Evolutionary conservation across 805 yeast species (phyloP).

Genomic region (Clavispora carvajalis): DNA sequence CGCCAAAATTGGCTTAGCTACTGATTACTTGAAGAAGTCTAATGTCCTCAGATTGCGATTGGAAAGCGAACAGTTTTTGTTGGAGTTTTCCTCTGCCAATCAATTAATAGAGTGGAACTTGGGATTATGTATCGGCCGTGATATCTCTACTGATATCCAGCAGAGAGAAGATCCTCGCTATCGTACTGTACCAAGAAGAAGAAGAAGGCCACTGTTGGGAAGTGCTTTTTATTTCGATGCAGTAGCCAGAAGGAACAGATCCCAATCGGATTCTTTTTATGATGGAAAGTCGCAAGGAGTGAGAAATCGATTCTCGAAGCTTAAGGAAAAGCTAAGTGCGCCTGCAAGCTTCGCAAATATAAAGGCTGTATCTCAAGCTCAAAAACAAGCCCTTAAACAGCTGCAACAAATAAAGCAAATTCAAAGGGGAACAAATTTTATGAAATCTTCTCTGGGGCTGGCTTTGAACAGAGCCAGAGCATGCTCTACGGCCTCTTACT

Average conservation of each 20-base stretch:
- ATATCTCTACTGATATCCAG: conserved; percentile 70
- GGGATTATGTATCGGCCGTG: conserved; percentile 68
- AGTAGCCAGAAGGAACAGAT: conserved; percentile 6
- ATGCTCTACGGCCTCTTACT: neutral
- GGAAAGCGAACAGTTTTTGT: conserved; percentile 76
- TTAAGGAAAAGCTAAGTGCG: conserved; percentile 6
- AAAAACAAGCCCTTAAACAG: neutral
- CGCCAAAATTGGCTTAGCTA: conserved; percentile 79
- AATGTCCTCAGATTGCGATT: conserved; percentile 70
- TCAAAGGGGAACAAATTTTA: neutral
- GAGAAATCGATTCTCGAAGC: conserved; percentile 4
- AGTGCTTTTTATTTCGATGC: conserved; percentile 5
- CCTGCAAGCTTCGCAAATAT: neutral
- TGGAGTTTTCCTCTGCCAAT: conserved; percentile 57
- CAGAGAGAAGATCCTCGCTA: conserved; percentile 69
- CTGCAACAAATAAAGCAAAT: neutral
- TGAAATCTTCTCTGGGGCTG: no score
- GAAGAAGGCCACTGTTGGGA: conserved; percentile 39
- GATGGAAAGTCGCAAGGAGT: conserved; percentile 6
- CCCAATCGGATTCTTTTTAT: conserved; percentile 9
- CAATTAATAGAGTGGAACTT: conserved; percentile 77
- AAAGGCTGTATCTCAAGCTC: conserved; percentile 11
- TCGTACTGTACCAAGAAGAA: conserved; percentile 75
- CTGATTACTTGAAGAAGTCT: conserved; percentile 70
- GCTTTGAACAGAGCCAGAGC: neutral